Percentiles rank a stretch among this genome's conserved stretches.
Evolutionary conservation across 768 basidiomycete species (phyloP).

Genomic region (Amylocystis lapponica): DNA sequence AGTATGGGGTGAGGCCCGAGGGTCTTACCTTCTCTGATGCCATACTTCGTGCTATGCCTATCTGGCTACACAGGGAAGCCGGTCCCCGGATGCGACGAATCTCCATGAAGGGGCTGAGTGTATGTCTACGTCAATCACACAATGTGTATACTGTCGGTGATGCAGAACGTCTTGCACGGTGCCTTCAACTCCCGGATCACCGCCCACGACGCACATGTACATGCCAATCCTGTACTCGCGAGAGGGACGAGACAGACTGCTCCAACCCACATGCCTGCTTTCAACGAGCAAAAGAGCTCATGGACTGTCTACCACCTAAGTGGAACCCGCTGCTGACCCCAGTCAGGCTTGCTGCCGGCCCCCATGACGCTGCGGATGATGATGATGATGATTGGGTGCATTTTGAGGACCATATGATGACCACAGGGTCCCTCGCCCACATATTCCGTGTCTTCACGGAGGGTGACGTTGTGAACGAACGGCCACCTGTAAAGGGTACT

Average conservation of each 20-base stretch:
- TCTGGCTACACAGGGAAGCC: too few species aligned
- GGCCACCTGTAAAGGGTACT: neutral
- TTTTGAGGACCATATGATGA: neutral
- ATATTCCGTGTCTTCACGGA: neutral
- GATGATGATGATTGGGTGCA: neutral
- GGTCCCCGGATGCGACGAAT: too few species aligned
- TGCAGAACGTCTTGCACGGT: too few species aligned
- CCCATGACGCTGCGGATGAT: neutral
- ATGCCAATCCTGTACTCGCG: neutral
- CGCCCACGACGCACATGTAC: neutral
- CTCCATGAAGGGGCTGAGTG: too few species aligned
- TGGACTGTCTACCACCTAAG: neutral
- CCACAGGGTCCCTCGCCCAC: neutral
- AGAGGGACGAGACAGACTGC: neutral
- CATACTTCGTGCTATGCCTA: too few species aligned
- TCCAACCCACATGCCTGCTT: neutral
- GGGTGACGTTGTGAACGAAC: neutral
- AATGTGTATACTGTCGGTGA: too few species aligned
- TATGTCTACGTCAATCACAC: too few species aligned
- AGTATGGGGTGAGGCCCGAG: too few species aligned
- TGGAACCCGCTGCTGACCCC: neutral
- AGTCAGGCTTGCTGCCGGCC: neutral
- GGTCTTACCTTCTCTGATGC: too few species aligned
- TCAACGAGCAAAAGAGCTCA: slow-evolving; percentile 13
- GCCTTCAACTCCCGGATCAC: too few species aligned